Evolutionary conservation across 2,329 filamentous ascomycete species (phyloP), one percentile per base, ranked within the genome.

Genomic region (Exserohilum rostratum): DNA sequence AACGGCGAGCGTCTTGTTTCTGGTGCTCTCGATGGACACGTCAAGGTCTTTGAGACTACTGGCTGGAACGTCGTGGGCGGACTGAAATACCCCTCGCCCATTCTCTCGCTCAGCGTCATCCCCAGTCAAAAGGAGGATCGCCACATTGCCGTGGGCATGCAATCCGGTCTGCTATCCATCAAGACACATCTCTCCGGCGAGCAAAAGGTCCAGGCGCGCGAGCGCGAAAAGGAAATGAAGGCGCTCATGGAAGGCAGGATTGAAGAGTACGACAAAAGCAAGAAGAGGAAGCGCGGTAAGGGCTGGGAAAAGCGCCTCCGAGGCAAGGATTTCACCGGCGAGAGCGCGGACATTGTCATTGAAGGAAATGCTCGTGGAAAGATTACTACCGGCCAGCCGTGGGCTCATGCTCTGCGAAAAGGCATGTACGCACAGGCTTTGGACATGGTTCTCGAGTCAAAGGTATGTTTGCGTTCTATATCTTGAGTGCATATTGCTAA

Each of bases 31-130:
- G 95, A 99, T 74, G 96, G 95, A 9, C 95, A 98, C 76, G 88
- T 98, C 78, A 99, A 99, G 78, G 87, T 99, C 34, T 98, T 96
- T 68, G 93, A 98, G 77, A 97, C 93, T 1, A 88, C 87, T 0
- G 88, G 86, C 46, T 99, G 95, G 95, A 96, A 97, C 71, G 90
- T 98, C 6, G 93, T 98, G n/a, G 89, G 91, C 34, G 93, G 91
- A 46, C 87, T 90, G 57, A 99, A 98, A 78, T 99, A 98, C 76
- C 88, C 91, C 5, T 90, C 91, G 1, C 95, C 95, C 1, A 90
- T 99, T 53, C 85, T 99, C 11, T 90, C 91, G 9, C 83, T 98
- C 55, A 85, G 84, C 55, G 89, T 96, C 38, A 86, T 97, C 60
- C 82, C 84, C 11, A 82, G 86, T 7, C 84, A 85, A 49, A 83